Conservation (phyloP, 805 yeast species). For the Metschnikowia colocasiae region DNA sequence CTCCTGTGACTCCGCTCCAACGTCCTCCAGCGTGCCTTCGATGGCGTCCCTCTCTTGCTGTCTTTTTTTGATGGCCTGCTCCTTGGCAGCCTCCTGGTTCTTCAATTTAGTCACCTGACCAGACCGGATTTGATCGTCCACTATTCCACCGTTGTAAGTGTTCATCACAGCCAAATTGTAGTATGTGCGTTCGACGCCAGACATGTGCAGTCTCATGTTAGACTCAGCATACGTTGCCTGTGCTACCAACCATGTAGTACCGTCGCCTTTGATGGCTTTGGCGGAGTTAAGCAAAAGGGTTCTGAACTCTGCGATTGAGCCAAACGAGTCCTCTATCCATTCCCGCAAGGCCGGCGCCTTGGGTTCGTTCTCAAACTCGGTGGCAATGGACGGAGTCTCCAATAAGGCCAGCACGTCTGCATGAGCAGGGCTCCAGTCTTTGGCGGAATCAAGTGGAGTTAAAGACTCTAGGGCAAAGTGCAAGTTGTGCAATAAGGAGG, state of each 20-base stretch:
- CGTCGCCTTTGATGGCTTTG: constrained; percentile 76
- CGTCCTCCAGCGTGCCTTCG: constrained; percentile 9
- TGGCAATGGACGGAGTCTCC: constrained; percentile 40
- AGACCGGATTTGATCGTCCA: constrained; percentile 56
- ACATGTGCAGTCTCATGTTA: constrained; percentile 23
- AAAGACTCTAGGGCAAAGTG: constrained; percentile 48
- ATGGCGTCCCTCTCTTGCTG: constrained; percentile 22
- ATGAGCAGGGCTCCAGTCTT: constrained; percentile 16
- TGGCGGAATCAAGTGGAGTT: constrained; percentile 22
- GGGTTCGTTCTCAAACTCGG: constrained; percentile 32
- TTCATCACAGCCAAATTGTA: constrained; percentile 64
- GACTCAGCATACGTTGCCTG: constrained; percentile 35
- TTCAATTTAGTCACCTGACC: constrained; percentile 48
- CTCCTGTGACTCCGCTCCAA: constrained; percentile 9
- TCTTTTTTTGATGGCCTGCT: constrained; percentile 25
- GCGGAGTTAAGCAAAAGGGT: constrained; percentile 68
- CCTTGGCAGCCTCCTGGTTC: constrained; percentile 31
- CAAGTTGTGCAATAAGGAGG: constrained; percentile 46
- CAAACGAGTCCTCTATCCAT: constrained; percentile 63
- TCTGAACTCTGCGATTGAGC: constrained; percentile 72
- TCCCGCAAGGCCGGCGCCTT: constrained; percentile 33
- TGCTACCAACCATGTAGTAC: constrained; percentile 86
- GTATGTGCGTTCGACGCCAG: constrained; percentile 18
- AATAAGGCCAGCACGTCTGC: constrained; percentile 35
- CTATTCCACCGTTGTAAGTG: constrained; percentile 88